Conservation (phyloP, 805 yeast species). For the Saturnispora hagleri region DNA sequence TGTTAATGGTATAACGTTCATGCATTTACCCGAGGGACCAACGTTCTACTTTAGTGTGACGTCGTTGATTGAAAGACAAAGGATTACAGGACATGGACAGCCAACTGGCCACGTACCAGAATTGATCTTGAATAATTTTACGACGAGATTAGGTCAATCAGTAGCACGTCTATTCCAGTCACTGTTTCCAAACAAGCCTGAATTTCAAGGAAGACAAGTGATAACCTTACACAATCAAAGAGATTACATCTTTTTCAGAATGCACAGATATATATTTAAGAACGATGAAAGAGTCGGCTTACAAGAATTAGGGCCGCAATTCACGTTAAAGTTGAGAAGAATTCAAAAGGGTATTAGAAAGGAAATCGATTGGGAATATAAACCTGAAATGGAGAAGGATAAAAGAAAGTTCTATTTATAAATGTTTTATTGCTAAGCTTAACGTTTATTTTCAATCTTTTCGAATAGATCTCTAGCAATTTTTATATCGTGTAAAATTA, state of each 20-base stretch:
- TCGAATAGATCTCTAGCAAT: constrained; percentile 28
- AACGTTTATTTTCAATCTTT: constrained; percentile 16
- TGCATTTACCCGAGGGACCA: constrained; percentile 93
- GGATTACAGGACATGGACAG: constrained; percentile 79
- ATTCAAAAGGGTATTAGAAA: constrained; percentile 86
- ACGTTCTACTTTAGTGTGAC: constrained; percentile 83
- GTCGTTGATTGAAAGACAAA: constrained; percentile 65
- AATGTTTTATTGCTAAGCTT: constrained; percentile 2
- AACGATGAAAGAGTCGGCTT: constrained; percentile 90
- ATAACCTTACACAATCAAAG: constrained; percentile 93
- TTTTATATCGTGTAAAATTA: constrained; percentile 28
- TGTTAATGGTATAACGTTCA: constrained; percentile 86
- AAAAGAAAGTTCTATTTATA: constrained; percentile 84
- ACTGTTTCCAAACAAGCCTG: constrained; percentile 87
- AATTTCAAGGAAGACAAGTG: constrained; percentile 91
- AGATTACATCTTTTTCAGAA: constrained; percentile 89
- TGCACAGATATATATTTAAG: constrained; percentile 85
- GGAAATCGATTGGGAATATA: constrained; percentile 94
- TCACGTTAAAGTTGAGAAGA: constrained; percentile 80
- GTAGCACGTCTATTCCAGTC: constrained; percentile 90
- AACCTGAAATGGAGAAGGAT: constrained; percentile 93
- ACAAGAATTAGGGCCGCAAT: constrained; percentile 95
- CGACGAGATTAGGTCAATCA: constrained; percentile 86
- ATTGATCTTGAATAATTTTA: constrained; percentile 81
- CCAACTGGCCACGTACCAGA: constrained; percentile 91